Evolutionary conservation across 2,329 filamentous ascomycete genomes (phyloP).

Genomic region (Epicoccum sorghinum): DNA sequence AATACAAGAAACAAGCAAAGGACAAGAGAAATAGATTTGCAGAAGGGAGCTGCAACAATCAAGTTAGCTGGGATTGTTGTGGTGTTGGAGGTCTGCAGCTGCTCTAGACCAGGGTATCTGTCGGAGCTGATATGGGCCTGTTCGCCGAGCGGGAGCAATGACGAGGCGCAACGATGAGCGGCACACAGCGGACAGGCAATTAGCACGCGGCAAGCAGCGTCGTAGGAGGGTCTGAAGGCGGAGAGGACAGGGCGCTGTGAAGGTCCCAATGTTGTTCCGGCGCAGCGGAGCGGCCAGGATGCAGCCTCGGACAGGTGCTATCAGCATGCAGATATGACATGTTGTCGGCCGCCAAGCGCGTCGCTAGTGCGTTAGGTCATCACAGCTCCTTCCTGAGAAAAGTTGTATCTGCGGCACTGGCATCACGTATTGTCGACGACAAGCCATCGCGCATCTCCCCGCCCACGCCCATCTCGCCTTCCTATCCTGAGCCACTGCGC

Average conservation of each 20-base stretch:
- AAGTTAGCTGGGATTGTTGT: constrained; percentile 17
- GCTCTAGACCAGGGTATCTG: constrained; percentile 18
- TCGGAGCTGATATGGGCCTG: constrained; percentile 24
- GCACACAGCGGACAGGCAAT: constrained; percentile 13
- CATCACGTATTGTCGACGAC: constrained; percentile 26
- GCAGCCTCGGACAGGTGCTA: not conserved
- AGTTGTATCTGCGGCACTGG: constrained; percentile 22
- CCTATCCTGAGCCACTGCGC: constrained; percentile 21
- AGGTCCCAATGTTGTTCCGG: not conserved
- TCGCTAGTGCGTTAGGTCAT: constrained; percentile 36
- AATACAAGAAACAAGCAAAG: constrained; percentile 11
- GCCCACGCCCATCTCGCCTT: constrained; percentile 21
- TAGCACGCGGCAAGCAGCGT: constrained; percentile 16
- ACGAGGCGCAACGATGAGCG: constrained; percentile 24
- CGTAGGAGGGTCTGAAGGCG: constrained; percentile 16
- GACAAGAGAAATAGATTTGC: not conserved
- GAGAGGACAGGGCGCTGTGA: constrained; percentile 1
- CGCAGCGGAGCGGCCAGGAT: constrained; percentile 7
- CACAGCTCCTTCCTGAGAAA: constrained; percentile 32
- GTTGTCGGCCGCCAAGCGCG: constrained; percentile 11
- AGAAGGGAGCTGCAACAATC: not conserved
- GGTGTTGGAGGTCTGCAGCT: constrained; percentile 24
- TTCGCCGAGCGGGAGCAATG: constrained; percentile 28
- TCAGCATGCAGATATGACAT: constrained; percentile 17
- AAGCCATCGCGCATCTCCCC: constrained; percentile 26